Percentiles rank a stretch among this genome's conserved stretches.
These are phyloP conservation scores for Truncatella angustata DNA, from an alignment of 2,329 filamentous ascomycete genomes.

Conservation along the genomic window DNA sequence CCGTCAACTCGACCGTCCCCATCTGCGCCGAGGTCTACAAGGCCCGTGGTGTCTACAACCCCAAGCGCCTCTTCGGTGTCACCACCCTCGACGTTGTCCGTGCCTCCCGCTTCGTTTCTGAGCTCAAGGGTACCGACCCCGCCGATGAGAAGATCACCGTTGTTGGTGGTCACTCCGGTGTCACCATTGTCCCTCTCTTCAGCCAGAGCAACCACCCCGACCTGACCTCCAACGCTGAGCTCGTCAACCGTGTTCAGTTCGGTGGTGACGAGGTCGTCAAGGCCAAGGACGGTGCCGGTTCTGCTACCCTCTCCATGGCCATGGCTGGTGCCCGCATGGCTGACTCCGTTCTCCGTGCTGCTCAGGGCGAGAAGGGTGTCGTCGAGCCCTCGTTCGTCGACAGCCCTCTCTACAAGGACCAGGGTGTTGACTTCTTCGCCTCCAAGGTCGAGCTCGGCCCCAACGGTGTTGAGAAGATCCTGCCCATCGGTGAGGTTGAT, in stretches of 20 bases:
- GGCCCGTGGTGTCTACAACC: conserved; percentile 93
- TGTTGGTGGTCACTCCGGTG: conserved; percentile 94
- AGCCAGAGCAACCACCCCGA: conserved; percentile 87
- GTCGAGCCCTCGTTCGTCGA: conserved; percentile 97
- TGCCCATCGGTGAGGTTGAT: conserved; percentile 80
- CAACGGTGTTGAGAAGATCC: conserved; percentile 92
- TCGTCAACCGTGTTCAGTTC: conserved; percentile 95
- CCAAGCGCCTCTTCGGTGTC: conserved; percentile 98
- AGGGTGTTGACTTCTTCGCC: conserved; percentile 96
- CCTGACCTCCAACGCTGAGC: conserved; percentile 73
- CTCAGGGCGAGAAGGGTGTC: conserved; percentile 91
- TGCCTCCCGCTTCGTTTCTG: conserved; percentile 94
- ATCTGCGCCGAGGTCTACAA: conserved; percentile 98
- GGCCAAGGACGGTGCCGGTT: conserved; percentile 97
- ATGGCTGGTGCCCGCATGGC: conserved; percentile 85
- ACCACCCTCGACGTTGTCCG: conserved; percentile 99
- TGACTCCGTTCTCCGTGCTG: conserved; percentile 89
- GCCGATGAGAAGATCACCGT: conserved; percentile 93
- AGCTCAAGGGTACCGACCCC: conserved; percentile 89
- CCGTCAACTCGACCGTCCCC: conserved; percentile 98
- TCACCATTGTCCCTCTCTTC: conserved; percentile 97
- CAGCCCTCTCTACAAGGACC: conserved; percentile 96
- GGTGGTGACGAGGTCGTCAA: conserved; percentile 98
- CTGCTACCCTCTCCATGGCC: conserved; percentile 97
- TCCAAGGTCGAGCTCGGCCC: conserved; percentile 94